A percentile compares a stretch with the other conserved stretches of the same genome.
These are phyloP conservation scores for Mycena filopes DNA, from an alignment of 768 basidiomycete species.

Conservation along the genomic window DNA sequence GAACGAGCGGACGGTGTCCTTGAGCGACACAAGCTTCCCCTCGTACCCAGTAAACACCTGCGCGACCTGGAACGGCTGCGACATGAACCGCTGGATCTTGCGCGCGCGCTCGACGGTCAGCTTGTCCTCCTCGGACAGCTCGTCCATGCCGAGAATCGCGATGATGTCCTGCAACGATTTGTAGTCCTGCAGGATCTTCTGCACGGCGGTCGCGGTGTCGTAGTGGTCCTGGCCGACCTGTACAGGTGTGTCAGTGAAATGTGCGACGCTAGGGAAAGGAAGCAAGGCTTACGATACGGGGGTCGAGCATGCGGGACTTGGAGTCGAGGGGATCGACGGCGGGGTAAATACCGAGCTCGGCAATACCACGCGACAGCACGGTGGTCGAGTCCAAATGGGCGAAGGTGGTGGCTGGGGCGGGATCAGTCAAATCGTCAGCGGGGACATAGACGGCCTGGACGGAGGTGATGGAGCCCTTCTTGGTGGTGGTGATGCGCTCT, in stretches of 20 bases:
- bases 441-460: constrained; percentile 99
- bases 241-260: not conserved
- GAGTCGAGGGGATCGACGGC: constrained; percentile 99
- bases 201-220: constrained; percentile 93
- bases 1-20: constrained; percentile 97
- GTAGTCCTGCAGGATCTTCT: constrained; percentile 98
- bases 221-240: constrained; percentile 94
- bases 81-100: constrained; percentile 99
- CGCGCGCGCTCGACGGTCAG: constrained; percentile 98
- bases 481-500: constrained; percentile 99
- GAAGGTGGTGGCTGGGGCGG: constrained; percentile 99
- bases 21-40: constrained; percentile 95
- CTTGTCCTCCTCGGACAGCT: constrained; percentile 99
- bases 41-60: constrained; percentile 99
- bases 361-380: constrained; percentile 98
- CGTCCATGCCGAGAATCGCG: constrained; percentile 99
- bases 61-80: constrained; percentile 99
- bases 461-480: constrained; percentile 99
- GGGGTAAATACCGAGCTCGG: constrained; percentile 99
- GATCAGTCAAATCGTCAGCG: constrained; percentile 99
- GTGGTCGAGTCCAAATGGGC: constrained; percentile 99
- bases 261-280: constrained; percentile 1
- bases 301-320: constrained; percentile 99
- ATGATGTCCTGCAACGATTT: constrained; percentile 99
- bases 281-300: constrained; percentile 85